Percentiles rank a stretch among this genome's conserved stretches.
These are phyloP conservation scores for Metschnikowia colocasiae DNA, from an alignment of 805 yeast species.

Conservation along the genomic window DNA sequence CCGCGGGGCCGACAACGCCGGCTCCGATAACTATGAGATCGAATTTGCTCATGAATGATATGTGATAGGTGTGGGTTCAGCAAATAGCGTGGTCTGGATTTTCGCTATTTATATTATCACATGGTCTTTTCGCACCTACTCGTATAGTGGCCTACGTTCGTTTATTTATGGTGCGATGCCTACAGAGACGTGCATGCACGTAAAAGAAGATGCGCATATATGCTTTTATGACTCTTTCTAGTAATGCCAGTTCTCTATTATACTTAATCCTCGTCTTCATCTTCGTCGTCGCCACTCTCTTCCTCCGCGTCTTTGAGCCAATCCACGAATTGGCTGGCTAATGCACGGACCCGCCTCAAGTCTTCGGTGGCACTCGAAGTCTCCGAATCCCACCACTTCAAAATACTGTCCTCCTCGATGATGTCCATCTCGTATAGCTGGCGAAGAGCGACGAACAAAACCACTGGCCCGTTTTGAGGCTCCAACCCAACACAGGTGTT, in stretches of 20 bases:
- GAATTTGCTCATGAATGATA: conserved; percentile 8
- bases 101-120: conserved; percentile 2
- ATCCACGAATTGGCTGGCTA: conserved; percentile 71
- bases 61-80: neutral
- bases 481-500: conserved; percentile 33
- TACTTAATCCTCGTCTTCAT: conserved; percentile 10
- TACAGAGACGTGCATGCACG: conserved; percentile 3
- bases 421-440: conserved; percentile 79
- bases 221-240: neutral
- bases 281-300: conserved; percentile 41
- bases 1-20: conserved; percentile 94
- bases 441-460: conserved; percentile 50
- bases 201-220: neutral
- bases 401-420: conserved; percentile 74
- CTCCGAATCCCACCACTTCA: conserved; percentile 72
- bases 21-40: conserved; percentile 96
- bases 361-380: conserved; percentile 36
- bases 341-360: conserved; percentile 46
- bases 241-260: neutral
- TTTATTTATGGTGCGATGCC: conserved; percentile 4
- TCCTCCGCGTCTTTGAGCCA: conserved; percentile 84
- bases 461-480: conserved; percentile 43
- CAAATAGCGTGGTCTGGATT: neutral
- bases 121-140: conserved; percentile 1
- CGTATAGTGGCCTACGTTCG: conserved; percentile 5